phyloP scores from a whole-genome alignment of 108 stramenopile genomes.

The Cylindrotheca closterium region DNA sequence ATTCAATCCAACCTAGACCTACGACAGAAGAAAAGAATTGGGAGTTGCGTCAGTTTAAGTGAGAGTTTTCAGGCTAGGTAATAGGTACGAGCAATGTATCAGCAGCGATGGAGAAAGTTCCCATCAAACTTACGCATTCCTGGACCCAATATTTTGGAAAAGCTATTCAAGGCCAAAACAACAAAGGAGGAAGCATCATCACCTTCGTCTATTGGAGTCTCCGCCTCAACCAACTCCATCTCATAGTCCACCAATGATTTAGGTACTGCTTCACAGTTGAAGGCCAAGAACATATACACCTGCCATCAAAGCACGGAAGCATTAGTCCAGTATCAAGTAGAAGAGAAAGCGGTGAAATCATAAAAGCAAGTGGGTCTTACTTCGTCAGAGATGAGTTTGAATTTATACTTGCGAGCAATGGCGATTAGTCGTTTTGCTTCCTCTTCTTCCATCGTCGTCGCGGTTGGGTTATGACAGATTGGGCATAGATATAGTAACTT shows the following conservation, averaged over 20 bases:
- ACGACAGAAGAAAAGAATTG: no score
- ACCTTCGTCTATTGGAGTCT: no score
- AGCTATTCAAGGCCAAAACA: background rate
- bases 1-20: background rate
- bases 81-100: no score
- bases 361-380: no score
- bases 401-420: background rate
- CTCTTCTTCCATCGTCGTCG: background rate
- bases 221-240: no score
- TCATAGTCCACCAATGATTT: background rate
- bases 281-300: background rate
- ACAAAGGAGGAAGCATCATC: background rate
- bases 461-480: background rate
- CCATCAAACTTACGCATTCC: no score
- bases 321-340: no score
- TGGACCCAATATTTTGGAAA: background rate
- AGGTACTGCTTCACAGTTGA: background rate
- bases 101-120: no score
- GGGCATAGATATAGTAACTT: background rate
- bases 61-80: no score
- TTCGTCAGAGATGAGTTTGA: background rate
- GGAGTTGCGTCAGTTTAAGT: no score
- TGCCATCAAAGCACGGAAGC: no score
- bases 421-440: background rate
- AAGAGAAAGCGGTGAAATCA: no score